These are phyloP conservation scores for Malus hybrid DNA, from an alignment of 331 rosid genomes.

Conservation along the genomic window DNA sequence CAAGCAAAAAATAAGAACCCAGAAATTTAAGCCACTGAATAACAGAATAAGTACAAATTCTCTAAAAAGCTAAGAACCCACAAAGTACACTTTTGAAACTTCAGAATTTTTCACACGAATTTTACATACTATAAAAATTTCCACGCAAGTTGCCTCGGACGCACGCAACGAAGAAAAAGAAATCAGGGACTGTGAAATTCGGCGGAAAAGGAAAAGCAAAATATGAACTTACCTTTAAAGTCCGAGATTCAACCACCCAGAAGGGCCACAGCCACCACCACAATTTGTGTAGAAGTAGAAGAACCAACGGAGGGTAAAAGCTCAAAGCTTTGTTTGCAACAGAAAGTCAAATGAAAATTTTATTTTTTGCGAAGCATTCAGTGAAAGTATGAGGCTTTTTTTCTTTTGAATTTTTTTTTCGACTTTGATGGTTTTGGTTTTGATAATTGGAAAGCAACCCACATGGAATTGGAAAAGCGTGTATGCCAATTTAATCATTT, in stretches of 20 bases:
- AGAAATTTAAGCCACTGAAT: not conserved
- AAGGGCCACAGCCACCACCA: conserved; percentile 4
- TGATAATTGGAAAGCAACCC: conserved; percentile 31
- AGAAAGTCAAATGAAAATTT: conserved; percentile 6
- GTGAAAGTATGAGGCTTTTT: not conserved
- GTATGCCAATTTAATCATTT: conserved; percentile 16
- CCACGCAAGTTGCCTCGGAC: not conserved
- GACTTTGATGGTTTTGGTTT: not conserved
- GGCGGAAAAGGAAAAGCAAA: not conserved
- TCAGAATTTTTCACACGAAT: conserved; percentile 4
- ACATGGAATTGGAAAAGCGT: conserved; percentile 41
- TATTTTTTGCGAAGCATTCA: not conserved
- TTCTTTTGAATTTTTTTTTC: too few species aligned
- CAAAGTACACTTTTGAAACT: not conserved
- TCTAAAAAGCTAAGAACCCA: not conserved
- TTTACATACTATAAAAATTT: conserved; percentile 11
- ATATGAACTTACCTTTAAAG: conserved; percentile 29
- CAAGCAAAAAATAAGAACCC: not conserved
- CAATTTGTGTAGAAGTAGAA: not conserved
- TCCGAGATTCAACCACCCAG: conserved; percentile 13
- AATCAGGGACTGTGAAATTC: conserved; percentile 1
- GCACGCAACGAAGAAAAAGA: conserved; percentile 3
- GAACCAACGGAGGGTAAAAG: conserved; percentile 8
- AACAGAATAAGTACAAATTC: not conserved
- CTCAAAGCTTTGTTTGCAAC: conserved; percentile 3